Evolutionary conservation across 805 yeast genomes (phyloP), one percentile per base, ranked within the genome.

Genomic region (Jamesozyma spencerorum): DNA sequence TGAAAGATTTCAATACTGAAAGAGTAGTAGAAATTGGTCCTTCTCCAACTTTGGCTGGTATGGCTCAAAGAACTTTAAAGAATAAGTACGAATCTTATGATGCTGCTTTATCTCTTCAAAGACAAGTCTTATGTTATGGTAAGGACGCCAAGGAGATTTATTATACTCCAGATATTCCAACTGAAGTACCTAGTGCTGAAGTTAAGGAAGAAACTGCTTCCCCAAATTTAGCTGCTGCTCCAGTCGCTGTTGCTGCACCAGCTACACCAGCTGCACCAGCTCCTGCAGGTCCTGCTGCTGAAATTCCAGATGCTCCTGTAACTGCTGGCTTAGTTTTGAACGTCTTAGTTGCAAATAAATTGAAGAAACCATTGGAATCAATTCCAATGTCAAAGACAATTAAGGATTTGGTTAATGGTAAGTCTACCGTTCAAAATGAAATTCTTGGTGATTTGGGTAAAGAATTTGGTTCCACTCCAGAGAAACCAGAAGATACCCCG

Each of bases 11-110:
- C 76, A 87, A 90, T 68, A 83, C 97, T 47, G 98, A 94, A 70
- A 78, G 98, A 60, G 90, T 92, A 47, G 96, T 92, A 51, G 99
- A 92, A 68, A 85, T 92, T 49, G 99, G 99, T 41, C 99, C 99
- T 46, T 87, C 97, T 37, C 97, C 99, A 46, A 92, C 98, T 34
- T 74, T 92, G 62, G 92, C 97, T 31, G 97, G 97, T 51, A 92
- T 92, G 99, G 97, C 98, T 49, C 78, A 85, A 53, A 81, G 97
- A 71, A 92, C 99, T 47, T 78, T 92, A 71, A 85, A 94, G 62
- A 92, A 87, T 66, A 68, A 68, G 47, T 94, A 88, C 66, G 97
- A 92, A 68, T 83, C 96, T 32, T 92, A 87, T 62, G 99, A 92
- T 63, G 97, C 97, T 43, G 98, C 99, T 32, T 71, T 90, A 57